Conservation (phyloP, 768 basidiomycete species). For the Tubosaeta sp. region DNA sequence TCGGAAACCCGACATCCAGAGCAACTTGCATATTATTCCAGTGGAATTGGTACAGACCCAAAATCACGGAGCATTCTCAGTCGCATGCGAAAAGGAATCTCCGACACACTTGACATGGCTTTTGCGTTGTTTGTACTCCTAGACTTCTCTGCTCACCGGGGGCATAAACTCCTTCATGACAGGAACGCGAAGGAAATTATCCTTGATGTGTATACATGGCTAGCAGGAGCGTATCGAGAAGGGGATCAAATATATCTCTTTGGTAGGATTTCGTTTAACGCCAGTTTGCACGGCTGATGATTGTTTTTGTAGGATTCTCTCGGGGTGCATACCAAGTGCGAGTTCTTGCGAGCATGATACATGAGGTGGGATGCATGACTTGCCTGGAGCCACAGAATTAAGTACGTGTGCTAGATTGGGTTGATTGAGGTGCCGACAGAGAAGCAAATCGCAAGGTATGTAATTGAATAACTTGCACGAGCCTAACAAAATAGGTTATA, state of each 20-base stretch:
- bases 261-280: constrained; percentile 14
- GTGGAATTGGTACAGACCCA: constrained; percentile 36
- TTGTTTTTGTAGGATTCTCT: constrained; percentile 33
- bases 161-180: neutral
- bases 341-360: constrained; percentile 17
- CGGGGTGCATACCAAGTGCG: constrained; percentile 42
- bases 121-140: constrained; percentile 33
- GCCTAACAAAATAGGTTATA: neutral
- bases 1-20: constrained; percentile 10
- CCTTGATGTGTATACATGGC: constrained; percentile 32
- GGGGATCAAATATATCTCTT: constrained; percentile 36
- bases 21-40: constrained; percentile 36
- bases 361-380: constrained; percentile 16
- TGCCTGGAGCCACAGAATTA: neutral
- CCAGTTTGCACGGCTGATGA: neutral
- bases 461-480: neutral
- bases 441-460: too few relatives aligned
- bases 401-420: neutral
- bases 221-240: constrained; percentile 26
- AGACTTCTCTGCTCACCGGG: neutral
- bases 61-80: constrained; percentile 23
- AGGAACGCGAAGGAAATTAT: constrained; percentile 37
- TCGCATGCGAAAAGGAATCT: constrained; percentile 13
- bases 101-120: constrained; percentile 33
- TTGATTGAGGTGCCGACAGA: too few relatives aligned